A percentile compares a stretch with the other conserved stretches of the same genome.
Conservation (phyloP, 345 rosid genomes). For the Bruguiera sexangula region DNA sequence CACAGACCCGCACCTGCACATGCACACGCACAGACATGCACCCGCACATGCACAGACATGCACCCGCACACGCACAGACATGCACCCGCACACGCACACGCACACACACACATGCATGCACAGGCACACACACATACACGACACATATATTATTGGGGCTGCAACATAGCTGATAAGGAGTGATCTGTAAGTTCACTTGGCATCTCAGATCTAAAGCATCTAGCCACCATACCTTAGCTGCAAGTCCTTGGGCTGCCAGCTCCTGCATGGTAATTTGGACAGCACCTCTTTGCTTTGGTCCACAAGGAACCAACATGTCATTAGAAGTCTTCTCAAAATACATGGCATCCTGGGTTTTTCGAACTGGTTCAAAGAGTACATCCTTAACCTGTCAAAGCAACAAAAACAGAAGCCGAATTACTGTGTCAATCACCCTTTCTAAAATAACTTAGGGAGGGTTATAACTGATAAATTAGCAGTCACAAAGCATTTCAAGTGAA, state of each 20-base stretch:
- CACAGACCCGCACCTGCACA: too few species aligned
- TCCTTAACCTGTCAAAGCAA: constrained; percentile 63
- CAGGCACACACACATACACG: too few species aligned
- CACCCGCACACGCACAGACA: too few species aligned
- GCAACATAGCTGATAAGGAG: too few species aligned
- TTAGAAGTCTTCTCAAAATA: constrained; percentile 54
- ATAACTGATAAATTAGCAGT: not conserved
- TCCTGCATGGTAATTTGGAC: constrained; percentile 80
- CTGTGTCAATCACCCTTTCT: not conserved
- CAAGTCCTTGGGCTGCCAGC: constrained; percentile 71
- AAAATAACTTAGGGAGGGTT: not conserved
- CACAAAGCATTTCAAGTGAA: not conserved
- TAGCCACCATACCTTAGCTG: constrained; percentile 47
- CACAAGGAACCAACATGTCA: constrained; percentile 85
- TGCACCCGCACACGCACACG: too few species aligned
- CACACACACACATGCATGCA: too few species aligned
- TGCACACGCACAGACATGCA: too few species aligned
- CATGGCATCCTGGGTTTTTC: constrained; percentile 92
- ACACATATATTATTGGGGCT: too few species aligned
- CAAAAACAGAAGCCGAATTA: not conserved
- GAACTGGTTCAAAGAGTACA: constrained; percentile 92
- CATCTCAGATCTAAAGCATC: not conserved
- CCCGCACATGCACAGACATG: too few species aligned
- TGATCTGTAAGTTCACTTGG: not conserved
- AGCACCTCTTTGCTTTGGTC: constrained; percentile 75